Conservation (phyloP, 2,329 filamentous ascomycete species). For the Blastomyces gilchristii region DNA sequence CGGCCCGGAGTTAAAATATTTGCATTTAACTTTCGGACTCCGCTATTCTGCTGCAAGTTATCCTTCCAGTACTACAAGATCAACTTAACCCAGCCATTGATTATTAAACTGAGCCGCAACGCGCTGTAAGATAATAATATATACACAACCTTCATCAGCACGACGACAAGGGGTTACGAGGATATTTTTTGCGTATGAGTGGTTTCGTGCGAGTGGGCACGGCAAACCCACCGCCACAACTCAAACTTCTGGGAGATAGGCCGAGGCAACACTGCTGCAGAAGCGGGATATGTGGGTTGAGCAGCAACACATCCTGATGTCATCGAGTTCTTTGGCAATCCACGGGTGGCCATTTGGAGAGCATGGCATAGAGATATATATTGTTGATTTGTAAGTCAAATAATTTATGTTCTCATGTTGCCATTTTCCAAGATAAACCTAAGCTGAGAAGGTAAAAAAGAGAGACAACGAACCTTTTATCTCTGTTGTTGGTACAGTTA, state of each 20-base stretch:
- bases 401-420: neutral
- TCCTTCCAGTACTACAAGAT: too few relatives aligned
- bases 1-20: too few relatives aligned
- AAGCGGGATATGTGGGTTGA: neutral
- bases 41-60: too few relatives aligned
- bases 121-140: neutral
- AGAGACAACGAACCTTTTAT: neutral
- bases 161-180: neutral
- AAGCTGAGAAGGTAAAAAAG: neutral
- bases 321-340: neutral
- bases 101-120: neutral
- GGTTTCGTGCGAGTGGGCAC: neutral
- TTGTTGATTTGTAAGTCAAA: neutral
- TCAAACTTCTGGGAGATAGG: neutral
- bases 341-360: neutral
- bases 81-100: neutral
- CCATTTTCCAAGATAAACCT: neutral
- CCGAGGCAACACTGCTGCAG: neutral
- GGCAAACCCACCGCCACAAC: neutral
- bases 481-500: neutral
- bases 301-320: neutral
- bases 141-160: neutral
- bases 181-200: too few relatives aligned
- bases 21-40: neutral
- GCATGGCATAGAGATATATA: neutral